Conservation (phyloP, 139 green algal genomes). For the Chlorella sp. region DNA sequence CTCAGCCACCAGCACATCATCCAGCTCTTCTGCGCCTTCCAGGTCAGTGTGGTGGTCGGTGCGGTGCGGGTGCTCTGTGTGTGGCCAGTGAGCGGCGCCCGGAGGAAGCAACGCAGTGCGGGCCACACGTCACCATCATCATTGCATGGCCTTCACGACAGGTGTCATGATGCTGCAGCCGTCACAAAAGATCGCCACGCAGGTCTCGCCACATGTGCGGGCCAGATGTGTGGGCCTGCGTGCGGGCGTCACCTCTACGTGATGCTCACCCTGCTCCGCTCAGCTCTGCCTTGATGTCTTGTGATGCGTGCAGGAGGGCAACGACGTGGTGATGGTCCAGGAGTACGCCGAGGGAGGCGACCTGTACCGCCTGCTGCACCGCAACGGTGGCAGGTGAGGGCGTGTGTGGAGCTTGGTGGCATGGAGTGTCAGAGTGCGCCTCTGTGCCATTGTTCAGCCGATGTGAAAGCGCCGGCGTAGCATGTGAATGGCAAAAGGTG, state of each 20-base stretch:
- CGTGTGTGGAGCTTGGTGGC: background rate
- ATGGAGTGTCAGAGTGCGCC: too few species aligned
- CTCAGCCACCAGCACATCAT: too few species aligned
- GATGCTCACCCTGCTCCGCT: background rate
- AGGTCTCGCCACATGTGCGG: background rate
- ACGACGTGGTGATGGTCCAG: constrained; percentile 52
- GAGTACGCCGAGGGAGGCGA: constrained; percentile 56
- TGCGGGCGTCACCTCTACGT: background rate
- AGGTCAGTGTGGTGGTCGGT: constrained; percentile 20
- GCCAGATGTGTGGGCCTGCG: background rate
- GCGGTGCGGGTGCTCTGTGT: background rate
- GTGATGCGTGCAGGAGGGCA: constrained; percentile 36
- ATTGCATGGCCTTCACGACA: background rate
- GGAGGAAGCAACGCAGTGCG: too few species aligned
- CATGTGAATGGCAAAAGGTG: too few species aligned
- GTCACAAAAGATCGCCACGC: background rate
- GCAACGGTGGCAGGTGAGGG: constrained; percentile 37
- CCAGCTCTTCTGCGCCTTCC: constrained; percentile 38
- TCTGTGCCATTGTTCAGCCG: too few species aligned
- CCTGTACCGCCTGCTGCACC: constrained; percentile 52
- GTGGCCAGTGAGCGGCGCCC: background rate
- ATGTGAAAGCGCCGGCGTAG: too few species aligned
- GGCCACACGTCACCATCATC: too few species aligned
- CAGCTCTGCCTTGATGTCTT: background rate
- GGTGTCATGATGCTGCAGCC: too few species aligned